These are phyloP conservation scores for Odontarrhena argentea DNA, from an alignment of 345 rosid genomes.

Conservation along the genomic window DNA sequence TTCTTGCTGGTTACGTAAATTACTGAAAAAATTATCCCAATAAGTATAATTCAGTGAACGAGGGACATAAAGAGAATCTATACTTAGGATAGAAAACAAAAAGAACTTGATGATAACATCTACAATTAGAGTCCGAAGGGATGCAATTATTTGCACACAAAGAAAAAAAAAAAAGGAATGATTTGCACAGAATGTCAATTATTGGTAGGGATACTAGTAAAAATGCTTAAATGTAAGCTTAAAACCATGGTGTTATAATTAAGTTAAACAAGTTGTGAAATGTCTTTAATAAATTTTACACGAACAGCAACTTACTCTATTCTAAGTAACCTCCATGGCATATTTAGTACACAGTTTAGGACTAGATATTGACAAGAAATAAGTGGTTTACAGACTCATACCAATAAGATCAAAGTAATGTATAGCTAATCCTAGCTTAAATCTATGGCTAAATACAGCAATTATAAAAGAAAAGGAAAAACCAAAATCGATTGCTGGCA, in stretches of 20 bases:
- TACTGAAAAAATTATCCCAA: too few relatives aligned
- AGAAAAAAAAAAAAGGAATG: too few relatives aligned
- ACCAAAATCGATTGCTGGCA: too few relatives aligned
- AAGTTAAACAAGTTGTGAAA: neutral
- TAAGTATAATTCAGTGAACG: too few relatives aligned
- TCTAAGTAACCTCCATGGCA: neutral
- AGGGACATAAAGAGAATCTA: too few relatives aligned
- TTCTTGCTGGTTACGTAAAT: too few relatives aligned
- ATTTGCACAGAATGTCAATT: conserved; percentile 4
- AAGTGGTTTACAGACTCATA: conserved; percentile 15
- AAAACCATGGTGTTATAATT: neutral
- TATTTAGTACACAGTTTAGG: neutral
- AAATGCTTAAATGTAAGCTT: neutral
- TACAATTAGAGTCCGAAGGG: too few relatives aligned
- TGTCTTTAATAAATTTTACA: neutral
- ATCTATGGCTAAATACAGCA: too few relatives aligned
- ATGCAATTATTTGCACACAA: neutral
- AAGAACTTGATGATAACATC: too few relatives aligned
- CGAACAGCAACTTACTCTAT: neutral
- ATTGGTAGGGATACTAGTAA: neutral
- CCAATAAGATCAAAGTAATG: neutral
- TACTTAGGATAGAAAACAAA: too few relatives aligned
- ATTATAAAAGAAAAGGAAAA: too few relatives aligned
- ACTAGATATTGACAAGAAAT: conserved; percentile 6
- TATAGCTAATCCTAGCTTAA: too few relatives aligned